A percentile compares a stretch with the other conserved stretches of the same genome.
These are phyloP conservation scores for Flaveria bidentis DNA, from an alignment of 129 eudicot species.

Conservation along the genomic window DNA sequence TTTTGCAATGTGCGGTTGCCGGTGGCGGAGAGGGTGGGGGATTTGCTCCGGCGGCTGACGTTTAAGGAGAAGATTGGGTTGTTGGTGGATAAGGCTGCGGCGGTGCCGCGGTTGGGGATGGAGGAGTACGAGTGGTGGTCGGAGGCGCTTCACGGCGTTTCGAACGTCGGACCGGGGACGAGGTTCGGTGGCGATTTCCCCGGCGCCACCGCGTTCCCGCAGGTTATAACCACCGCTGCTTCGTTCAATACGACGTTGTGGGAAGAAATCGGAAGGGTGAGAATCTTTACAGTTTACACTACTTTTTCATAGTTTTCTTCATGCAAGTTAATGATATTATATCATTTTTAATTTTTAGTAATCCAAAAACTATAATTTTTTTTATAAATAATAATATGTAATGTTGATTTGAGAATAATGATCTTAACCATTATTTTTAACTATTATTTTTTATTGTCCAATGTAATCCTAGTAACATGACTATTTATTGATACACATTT, in stretches of 20 bases:
- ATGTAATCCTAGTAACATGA: too few relatives aligned
- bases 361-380: too few relatives aligned
- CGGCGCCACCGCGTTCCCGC: slow-evolving; percentile 90
- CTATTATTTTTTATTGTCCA: too few relatives aligned
- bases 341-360: too few relatives aligned
- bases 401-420: too few relatives aligned
- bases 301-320: not conserved
- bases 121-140: slow-evolving; percentile 79
- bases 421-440: too few relatives aligned
- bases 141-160: slow-evolving; percentile 90
- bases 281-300: not conserved
- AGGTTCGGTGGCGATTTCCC: slow-evolving; percentile 75
- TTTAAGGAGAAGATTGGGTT: slow-evolving; percentile 62
- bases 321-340: not conserved
- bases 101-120: slow-evolving; percentile 68
- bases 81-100: slow-evolving; percentile 54
- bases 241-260: slow-evolving; percentile 76
- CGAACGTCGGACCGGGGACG: slow-evolving; percentile 78
- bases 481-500: too few relatives aligned
- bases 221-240: slow-evolving; percentile 79
- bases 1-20: slow-evolving; percentile 54
- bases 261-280: slow-evolving; percentile 84
- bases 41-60: slow-evolving; percentile 59
- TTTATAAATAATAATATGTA: too few relatives aligned
- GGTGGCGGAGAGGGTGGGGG: slow-evolving; percentile 47